Conservation (phyloP, 805 yeast species). For the Saccharomycopsis sp. region DNA sequence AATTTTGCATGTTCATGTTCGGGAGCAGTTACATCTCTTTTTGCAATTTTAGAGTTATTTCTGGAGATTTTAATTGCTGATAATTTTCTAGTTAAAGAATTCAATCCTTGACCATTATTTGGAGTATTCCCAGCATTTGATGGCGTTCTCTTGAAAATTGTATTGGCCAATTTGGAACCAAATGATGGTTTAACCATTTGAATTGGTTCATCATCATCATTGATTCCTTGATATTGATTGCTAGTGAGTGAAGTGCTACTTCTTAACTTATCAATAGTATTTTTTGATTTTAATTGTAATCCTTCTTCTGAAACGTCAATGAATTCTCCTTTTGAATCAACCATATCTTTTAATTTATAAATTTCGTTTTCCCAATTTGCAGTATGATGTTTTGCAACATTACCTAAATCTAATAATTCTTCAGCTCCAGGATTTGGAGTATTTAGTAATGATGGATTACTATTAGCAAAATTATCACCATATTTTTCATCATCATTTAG, state of each 20-base stretch:
- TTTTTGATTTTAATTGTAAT: conserved; percentile 7
- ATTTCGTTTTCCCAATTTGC: conserved; percentile 64
- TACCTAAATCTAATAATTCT: conserved; percentile 65
- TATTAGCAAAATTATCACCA: background rate
- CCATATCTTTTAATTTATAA: conserved; percentile 17
- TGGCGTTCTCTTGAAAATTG: conserved; percentile 1
- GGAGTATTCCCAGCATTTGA: background rate
- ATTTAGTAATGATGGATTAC: background rate
- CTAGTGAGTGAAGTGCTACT: background rate
- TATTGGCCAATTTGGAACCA: conserved; percentile 11
- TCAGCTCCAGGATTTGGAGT: conserved; percentile 16
- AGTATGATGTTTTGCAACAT: conserved; percentile 74
- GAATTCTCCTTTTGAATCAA: conserved; percentile 13
- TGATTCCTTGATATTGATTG: background rate
- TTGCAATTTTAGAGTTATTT: conserved; percentile 5
- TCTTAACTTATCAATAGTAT: conserved; percentile 9
- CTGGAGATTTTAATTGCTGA: conserved; percentile 15
- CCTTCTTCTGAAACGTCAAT: conserved; percentile 7
- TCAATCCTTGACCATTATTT: conserved; percentile 1
- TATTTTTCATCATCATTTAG: conserved; percentile 13
- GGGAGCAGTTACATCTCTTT: background rate
- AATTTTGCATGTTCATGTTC: background rate
- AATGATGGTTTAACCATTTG: conserved; percentile 10
- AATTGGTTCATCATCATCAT: conserved; percentile 11
- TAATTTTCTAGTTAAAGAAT: conserved; percentile 12